Percentiles rank a stretch among this genome's conserved stretches.
These are phyloP conservation scores for Pilasporangium apinafurcum DNA, from an alignment of 352 stramenopile species.

Conservation along the genomic window DNA sequence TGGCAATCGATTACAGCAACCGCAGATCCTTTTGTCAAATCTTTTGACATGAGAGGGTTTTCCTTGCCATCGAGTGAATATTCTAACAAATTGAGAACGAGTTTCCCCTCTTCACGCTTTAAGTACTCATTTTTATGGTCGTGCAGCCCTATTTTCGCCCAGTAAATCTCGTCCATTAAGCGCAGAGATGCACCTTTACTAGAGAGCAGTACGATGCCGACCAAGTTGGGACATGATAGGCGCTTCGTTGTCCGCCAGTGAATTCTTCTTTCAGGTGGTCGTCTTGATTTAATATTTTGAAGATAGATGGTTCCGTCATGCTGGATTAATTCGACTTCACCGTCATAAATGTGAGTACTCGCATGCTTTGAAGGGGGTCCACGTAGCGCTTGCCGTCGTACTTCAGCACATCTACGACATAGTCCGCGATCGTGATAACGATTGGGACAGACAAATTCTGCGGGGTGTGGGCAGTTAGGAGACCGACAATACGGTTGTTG, in stretches of 20 bases:
- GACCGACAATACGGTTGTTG: conserved; percentile 33
- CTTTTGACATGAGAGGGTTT: conserved; percentile 39
- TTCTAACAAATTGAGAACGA: conserved; percentile 70
- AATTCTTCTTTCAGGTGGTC: conserved; percentile 44
- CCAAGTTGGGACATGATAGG: conserved; percentile 70
- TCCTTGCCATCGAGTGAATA: conserved; percentile 53
- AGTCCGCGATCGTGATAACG: conserved; percentile 43
- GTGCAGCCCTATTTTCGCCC: conserved; percentile 71
- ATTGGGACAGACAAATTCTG: conserved; percentile 60
- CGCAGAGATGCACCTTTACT: conserved; percentile 38
- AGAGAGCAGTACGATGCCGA: conserved; percentile 65
- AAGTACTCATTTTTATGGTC: conserved; percentile 60
- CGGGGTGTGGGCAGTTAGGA: conserved; percentile 31
- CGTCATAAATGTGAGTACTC: conserved; percentile 84
- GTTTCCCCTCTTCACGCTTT: conserved; percentile 41
- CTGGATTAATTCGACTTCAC: conserved; percentile 31
- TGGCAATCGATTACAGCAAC: conserved; percentile 85
- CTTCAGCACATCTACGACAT: conserved; percentile 46
- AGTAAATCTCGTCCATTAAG: conserved; percentile 53
- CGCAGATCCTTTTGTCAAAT: conserved; percentile 36
- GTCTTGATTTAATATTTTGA: conserved; percentile 45
- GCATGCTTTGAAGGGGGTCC: conserved; percentile 44
- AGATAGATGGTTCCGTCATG: conserved; percentile 64
- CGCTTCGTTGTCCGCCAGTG: conserved; percentile 82
- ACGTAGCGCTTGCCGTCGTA: conserved; percentile 43